phyloP scores from a whole-genome alignment of 495 filamentous ascomycete species.

The Stereocaulon alpinum region DNA sequence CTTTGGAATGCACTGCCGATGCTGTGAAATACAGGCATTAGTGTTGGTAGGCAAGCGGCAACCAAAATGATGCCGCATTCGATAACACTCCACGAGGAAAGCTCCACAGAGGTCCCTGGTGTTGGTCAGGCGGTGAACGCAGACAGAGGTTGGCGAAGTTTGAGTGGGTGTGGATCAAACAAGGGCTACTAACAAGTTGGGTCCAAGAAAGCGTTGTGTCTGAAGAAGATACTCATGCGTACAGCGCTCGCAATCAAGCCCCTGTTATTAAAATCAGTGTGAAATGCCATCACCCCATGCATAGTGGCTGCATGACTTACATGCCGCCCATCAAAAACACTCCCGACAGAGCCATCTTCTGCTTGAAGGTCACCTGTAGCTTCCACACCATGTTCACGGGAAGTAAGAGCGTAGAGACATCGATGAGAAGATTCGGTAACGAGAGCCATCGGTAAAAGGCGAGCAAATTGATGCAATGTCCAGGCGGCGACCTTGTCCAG shows the following conservation, averaged over 20 bases:
- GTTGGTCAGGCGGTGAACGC: not conserved
- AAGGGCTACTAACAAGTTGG: not conserved
- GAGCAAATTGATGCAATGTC: conserved; percentile 6
- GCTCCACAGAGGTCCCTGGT: not conserved
- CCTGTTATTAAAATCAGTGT: not conserved
- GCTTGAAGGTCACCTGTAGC: conserved; percentile 6
- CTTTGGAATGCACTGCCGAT: not conserved
- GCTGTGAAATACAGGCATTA: not conserved
- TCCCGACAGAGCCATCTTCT: not conserved
- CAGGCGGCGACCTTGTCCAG: conserved; percentile 1
- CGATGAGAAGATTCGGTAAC: not conserved
- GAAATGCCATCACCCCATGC: not conserved
- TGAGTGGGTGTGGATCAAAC: not conserved
- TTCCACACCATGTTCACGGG: conserved; percentile 10
- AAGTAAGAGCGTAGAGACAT: not conserved
- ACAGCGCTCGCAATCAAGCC: not conserved
- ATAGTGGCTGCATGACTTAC: not conserved
- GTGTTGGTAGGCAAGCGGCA: not conserved
- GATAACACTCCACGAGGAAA: not conserved
- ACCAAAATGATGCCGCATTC: conserved; percentile 1
- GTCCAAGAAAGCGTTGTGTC: not conserved
- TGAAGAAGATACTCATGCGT: not conserved
- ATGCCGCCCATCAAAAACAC: not conserved
- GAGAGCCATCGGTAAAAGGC: conserved; percentile 3
- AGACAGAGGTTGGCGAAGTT: no score